Conservation (phyloP, 2,329 filamentous ascomycete species). For the Coniella vitis region DNA sequence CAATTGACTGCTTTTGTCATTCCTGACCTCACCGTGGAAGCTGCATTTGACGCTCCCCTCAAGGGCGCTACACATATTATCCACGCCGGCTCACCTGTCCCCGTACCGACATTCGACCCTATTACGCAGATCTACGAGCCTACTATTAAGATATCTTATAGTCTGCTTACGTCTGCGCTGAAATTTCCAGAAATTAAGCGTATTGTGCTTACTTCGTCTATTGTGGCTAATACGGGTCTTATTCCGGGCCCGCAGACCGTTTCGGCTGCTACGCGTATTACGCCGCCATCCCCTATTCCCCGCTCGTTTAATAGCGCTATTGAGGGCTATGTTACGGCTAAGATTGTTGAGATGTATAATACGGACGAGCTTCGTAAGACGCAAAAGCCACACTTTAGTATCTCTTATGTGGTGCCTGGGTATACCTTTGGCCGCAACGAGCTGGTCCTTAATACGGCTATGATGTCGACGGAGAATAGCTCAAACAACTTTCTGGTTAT, state of each 20-base stretch:
- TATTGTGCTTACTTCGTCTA: slow-evolving; percentile 23
- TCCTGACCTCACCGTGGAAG: slow-evolving; percentile 20
- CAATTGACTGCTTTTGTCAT: slow-evolving; percentile 20
- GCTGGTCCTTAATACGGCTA: slow-evolving; percentile 18
- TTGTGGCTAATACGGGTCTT: slow-evolving; percentile 18
- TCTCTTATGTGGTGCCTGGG: slow-evolving; percentile 23
- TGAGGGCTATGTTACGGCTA: slow-evolving; percentile 19
- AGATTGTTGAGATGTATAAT: slow-evolving; percentile 19
- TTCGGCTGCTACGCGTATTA: slow-evolving; percentile 17
- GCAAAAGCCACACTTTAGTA: slow-evolving; percentile 20
- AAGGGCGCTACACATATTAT: slow-evolving; percentile 22
- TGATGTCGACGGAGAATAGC: slow-evolving; percentile 22
- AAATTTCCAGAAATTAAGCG: slow-evolving; percentile 18
- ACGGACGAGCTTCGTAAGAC: slow-evolving; percentile 20
- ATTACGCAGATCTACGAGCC: slow-evolving; percentile 20
- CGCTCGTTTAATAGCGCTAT: slow-evolving; percentile 15
- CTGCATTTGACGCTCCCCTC: slow-evolving; percentile 21
- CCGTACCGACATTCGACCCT: slow-evolving; percentile 16
- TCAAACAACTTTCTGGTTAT: slow-evolving; percentile 23
- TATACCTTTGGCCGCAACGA: slow-evolving; percentile 25
- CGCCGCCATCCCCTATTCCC: slow-evolving; percentile 17
- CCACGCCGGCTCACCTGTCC: slow-evolving; percentile 21
- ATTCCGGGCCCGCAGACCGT: slow-evolving; percentile 10
- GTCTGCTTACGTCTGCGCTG: slow-evolving; percentile 20
- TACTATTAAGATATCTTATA: slow-evolving; percentile 15